Percentiles rank a stretch among this genome's conserved stretches.
Evolutionary conservation across 495 filamentous ascomycete genomes (phyloP).

Genomic region (Penicillium herquei): DNA sequence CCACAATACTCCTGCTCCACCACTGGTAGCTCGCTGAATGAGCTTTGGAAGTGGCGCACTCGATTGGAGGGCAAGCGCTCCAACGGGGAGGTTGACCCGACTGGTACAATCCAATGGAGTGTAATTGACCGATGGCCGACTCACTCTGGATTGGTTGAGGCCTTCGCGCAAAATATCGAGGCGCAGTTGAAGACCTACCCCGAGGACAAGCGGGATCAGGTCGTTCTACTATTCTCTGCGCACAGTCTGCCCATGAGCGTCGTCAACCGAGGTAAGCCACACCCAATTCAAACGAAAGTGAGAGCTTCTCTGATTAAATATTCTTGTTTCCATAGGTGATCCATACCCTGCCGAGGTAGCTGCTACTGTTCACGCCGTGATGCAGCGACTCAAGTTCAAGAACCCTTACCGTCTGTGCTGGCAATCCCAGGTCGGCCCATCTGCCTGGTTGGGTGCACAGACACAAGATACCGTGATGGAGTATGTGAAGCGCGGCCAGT

Average conservation of each 20-base stretch:
- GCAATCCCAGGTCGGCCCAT: slow-evolving; percentile 97
- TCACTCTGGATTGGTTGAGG: slow-evolving; percentile 85
- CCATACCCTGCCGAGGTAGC: slow-evolving; percentile 96
- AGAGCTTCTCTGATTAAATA: slow-evolving; percentile 15
- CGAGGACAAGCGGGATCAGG: slow-evolving; percentile 68
- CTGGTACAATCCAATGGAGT: slow-evolving; percentile 85
- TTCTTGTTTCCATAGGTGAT: slow-evolving; percentile 57
- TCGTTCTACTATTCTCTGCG: slow-evolving; percentile 89
- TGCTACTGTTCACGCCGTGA: slow-evolving; percentile 95
- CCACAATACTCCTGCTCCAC: slow-evolving; percentile 99
- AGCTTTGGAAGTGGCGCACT: slow-evolving; percentile 94
- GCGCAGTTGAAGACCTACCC: slow-evolving; percentile 79
- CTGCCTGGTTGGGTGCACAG: slow-evolving; percentile 93
- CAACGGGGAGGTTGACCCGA: slow-evolving; percentile 44
- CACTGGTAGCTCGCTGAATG: slow-evolving; percentile 92
- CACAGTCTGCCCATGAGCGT: slow-evolving; percentile 97
- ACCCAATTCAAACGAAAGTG: neutral
- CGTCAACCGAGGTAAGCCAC: slow-evolving; percentile 75
- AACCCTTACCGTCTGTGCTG: slow-evolving; percentile 94
- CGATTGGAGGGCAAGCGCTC: slow-evolving; percentile 75
- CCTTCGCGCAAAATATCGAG: slow-evolving; percentile 88
- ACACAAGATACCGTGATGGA: slow-evolving; percentile 82
- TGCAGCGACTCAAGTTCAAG: slow-evolving; percentile 79
- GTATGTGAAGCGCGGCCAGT: slow-evolving; percentile 88
- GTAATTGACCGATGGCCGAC: slow-evolving; percentile 97